Evolutionary conservation across 345 rosid species (phyloP), one percentile per base, ranked within the genome.

Genomic region (Populus ilicifolia): DNA sequence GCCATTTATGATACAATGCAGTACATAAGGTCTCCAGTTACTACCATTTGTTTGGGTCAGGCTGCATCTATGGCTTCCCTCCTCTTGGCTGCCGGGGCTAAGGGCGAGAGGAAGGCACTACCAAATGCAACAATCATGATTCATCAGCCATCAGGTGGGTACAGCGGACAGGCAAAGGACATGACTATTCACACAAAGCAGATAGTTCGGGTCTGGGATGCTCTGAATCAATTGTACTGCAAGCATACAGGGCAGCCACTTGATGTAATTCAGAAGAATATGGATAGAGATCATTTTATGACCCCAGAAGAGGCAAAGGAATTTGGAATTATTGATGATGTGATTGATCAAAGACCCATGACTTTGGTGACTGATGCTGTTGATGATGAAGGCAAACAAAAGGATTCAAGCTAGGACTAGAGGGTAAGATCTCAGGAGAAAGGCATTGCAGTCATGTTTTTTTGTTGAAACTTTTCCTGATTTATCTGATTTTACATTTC

Each of bases 11-110:
- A 96, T 73, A 96, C 98, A 0, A 94, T 96, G 98, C 98, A 91
- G 84, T 96, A 94, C 81, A 89, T 96, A 71, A 89, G 93, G 56
- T 94, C 97, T 77, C 98, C 99, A 5, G 83, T 96, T 48, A 90
- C 86, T 79, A 96, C 99, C 39, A 91, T 90, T 62, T 96, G 99
- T 81, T 77, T 96, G 83, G 99, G 99, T 18, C 99, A 94, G 81
- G 99, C 99, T 80, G 99, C 99, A 21, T 96, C 99, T 9, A 94
- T 96, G 99, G 98, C 85, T 76, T 96, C 99, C 76, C 95, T 96
- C n/a, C 97, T 96, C 33, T 83, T 96, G 82, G 90, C 99, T 67
- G 93, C 99, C 0, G 99, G 98, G 25, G 77, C 96, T 48, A 91
- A 89, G 84, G 98, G 98, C 16, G 96, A 96, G 87, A 91, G 99